Percentiles rank a stretch among this genome's conserved stretches.
Evolutionary conservation across 371 early-diverging fungal genomes (phyloP).

Genomic region (Haplosporangium sp.): DNA sequence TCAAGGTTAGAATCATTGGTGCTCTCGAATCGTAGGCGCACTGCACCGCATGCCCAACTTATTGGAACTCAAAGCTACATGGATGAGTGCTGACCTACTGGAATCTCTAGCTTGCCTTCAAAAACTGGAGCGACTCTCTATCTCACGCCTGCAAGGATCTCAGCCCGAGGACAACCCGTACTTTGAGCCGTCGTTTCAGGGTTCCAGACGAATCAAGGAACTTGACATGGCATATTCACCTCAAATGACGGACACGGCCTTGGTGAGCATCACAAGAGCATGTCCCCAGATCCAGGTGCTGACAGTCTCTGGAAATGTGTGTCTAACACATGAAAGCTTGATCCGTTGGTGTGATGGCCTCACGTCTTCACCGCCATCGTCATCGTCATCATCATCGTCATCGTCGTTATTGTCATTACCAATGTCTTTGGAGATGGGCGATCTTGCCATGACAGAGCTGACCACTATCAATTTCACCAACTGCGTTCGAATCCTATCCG

Average conservation of each 20-base stretch:
- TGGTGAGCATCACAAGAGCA: constrained; percentile 22
- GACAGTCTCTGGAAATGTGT: constrained; percentile 21
- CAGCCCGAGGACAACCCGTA: constrained; percentile 21
- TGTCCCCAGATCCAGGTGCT: constrained; percentile 25
- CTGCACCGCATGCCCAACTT: constrained; percentile 31
- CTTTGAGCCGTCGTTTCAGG: constrained; percentile 30
- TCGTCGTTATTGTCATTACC: neutral
- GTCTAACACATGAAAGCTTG: constrained; percentile 26
- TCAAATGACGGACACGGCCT: constrained; percentile 19
- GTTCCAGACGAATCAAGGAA: constrained; percentile 17
- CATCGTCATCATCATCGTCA: neutral
- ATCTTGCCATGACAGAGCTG: constrained; percentile 12
- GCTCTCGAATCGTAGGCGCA: constrained; percentile 12
- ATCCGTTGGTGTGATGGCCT: constrained; percentile 24
- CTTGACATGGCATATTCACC: constrained; percentile 26
- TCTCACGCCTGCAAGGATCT: constrained; percentile 32
- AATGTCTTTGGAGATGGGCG: neutral
- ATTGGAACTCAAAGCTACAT: constrained; percentile 24
- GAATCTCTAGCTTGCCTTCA: constrained; percentile 23
- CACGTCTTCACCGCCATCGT: neutral
- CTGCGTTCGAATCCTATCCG: constrained; percentile 25
- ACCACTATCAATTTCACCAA: constrained; percentile 31
- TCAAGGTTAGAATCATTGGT: constrained; percentile 33
- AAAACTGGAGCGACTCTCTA: constrained; percentile 27
- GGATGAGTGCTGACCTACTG: constrained; percentile 42